Evolutionary conservation across 139 green algal genomes (phyloP), one percentile per base, ranked within the genome.

Genomic region (Coelastrella sp.): DNA sequence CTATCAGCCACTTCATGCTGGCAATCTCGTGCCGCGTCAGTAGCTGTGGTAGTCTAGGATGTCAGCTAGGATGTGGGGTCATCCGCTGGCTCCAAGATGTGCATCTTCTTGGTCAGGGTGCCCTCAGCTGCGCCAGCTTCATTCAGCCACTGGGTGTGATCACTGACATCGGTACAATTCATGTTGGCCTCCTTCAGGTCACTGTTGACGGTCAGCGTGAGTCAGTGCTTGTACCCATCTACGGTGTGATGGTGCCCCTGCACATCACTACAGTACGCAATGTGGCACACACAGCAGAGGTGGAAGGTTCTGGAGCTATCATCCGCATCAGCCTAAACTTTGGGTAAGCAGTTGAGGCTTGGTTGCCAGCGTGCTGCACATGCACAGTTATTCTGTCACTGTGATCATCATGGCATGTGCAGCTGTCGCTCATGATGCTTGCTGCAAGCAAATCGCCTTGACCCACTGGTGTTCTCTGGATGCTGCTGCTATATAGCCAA

Each of bases 291-390:
- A 97, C 93, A 64, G 79, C 93, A 91, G 89, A 94, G 71, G 91
- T 97, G 92, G 98, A 99, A 82, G 92, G 92, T 68, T 96, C 96
- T 58, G 92, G 95, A 77, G 92, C 94, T 13, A 96, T 96, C 93
- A 97, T 99, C 23, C 97, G 98, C 78, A 95, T 99, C 90, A 99
- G 97, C 89, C 99, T 99, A 94, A 98, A 99, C 90, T 96, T 96
- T 82, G 96, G 95, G 23, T 81, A 85, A 16, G 88, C 13, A 10
- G 56, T 14, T 20, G 54, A 5, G 11, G 54, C 78, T 68, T 65
- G 78, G 5, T 47, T 47, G 32, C 32, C 32, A 47, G 32, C 32
- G 32, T 22, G 32, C 58, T 22, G 78, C 47, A 85, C 47, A 22
- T 22, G 56, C 78, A 17, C 56, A 73, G 78, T 78, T 78, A 47